Conservation (phyloP, 176 grass and related monocot genomes). For the Musa schizocarpa region DNA sequence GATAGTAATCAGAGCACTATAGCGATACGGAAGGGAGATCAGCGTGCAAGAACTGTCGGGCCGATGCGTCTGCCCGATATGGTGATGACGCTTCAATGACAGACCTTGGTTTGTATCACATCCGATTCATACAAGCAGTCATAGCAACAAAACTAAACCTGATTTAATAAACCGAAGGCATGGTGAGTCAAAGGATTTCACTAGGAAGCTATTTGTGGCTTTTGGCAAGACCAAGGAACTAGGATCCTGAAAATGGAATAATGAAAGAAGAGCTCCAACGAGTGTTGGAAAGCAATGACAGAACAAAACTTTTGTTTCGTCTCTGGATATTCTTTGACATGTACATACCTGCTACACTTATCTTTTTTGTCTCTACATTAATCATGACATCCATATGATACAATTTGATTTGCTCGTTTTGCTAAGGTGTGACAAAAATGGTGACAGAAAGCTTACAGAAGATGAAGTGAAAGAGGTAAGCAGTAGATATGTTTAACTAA, state of each 20-base stretch:
- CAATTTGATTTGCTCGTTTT: conserved; percentile 3
- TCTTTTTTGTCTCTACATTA: not conserved
- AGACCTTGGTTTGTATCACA: not conserved
- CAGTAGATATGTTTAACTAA: not conserved
- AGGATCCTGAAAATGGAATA: conserved; percentile 53
- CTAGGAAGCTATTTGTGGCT: conserved; percentile 72
- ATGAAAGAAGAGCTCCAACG: conserved; percentile 71
- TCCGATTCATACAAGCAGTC: not conserved
- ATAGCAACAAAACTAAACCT: not conserved
- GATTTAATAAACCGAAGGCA: conserved; percentile 34
- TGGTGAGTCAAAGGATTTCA: conserved; percentile 97
- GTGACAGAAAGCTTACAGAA: conserved; percentile 88
- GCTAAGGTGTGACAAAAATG: conserved; percentile 92
- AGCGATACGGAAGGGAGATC: too few relatives aligned
- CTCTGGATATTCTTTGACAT: conserved; percentile 99
- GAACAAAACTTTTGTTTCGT: conserved; percentile 95
- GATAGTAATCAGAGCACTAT: too few relatives aligned
- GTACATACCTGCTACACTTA: conserved; percentile 26
- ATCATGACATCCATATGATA: not conserved
- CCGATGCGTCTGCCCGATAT: too few relatives aligned
- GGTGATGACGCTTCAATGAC: too few relatives aligned
- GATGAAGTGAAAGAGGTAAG: conserved; percentile 94
- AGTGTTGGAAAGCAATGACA: conserved; percentile 98
- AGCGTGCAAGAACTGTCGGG: too few relatives aligned
- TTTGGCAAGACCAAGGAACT: conserved; percentile 50